Percentiles rank a stretch among this genome's conserved stretches.
These are phyloP conservation scores for Starmera dryadoides DNA, from an alignment of 805 yeast genomes.

Conservation along the genomic window DNA sequence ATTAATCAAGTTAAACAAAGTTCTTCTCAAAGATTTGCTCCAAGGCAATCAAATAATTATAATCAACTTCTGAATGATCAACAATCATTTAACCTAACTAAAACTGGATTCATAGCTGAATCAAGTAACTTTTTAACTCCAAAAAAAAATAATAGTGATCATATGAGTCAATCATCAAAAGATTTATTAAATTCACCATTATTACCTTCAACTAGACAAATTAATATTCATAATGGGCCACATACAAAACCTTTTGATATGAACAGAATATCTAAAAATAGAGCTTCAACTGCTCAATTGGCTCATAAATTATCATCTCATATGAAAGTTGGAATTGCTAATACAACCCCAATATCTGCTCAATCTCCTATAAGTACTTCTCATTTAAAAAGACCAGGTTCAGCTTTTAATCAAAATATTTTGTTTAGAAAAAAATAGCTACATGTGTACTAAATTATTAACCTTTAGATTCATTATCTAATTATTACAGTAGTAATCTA, in stretches of 20 bases:
- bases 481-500: slow-evolving; percentile 34
- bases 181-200: neutral
- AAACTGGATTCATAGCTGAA: slow-evolving; percentile 13
- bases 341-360: slow-evolving; percentile 2
- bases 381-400: slow-evolving; percentile 13
- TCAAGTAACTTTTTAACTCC: slow-evolving; percentile 16
- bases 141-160: no score
- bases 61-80: neutral
- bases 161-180: neutral
- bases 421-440: slow-evolving; percentile 7
- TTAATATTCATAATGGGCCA: neutral
- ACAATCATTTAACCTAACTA: slow-evolving; percentile 7
- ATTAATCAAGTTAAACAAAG: slow-evolving; percentile 13
- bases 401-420: slow-evolving; percentile 8
- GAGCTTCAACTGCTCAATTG: slow-evolving; percentile 16
- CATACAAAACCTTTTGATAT: neutral
- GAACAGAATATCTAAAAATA: slow-evolving; percentile 6
- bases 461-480: neutral
- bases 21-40: slow-evolving; percentile 7
- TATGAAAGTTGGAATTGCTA: slow-evolving; percentile 14
- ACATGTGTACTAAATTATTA: neutral
- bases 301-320: slow-evolving; percentile 18
- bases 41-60: neutral
- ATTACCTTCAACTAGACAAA: neutral
- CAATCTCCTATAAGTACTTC: neutral